Base-by-base conservation (phyloP, 2,329 filamentous ascomycete genomes). In the Talaromyces sp. region DNA sequence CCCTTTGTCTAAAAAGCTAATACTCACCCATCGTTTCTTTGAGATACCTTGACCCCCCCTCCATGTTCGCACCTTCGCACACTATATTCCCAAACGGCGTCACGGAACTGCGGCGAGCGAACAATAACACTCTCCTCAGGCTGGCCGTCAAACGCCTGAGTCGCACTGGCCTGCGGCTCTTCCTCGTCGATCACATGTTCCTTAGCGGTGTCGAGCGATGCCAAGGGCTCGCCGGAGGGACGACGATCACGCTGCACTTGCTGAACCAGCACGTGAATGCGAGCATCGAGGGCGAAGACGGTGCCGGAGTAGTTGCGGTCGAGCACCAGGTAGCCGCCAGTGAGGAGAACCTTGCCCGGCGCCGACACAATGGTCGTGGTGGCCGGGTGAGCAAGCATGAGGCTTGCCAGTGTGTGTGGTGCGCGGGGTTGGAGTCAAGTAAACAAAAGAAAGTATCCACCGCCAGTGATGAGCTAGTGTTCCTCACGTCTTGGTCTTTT, bases 301-400 rank as follows among this genome's bases (percentile, higher is more conserved):
- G 86, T 79, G 38, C 88, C 93, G 3, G 89, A 94, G 76, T 97
- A 92, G 63, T 84, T 81, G 63, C 90, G 86, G 78, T 97, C 93
- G 52, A 99, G 87, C 24, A 97, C 93, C 52, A 97, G 86, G 76
- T 97, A 99, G 63, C 94, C 94, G 64, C 94, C 94, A 3, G 93
- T 91, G 58, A 97, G 84, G 65, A 99, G 85, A 62, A 99, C 94
- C 80, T 99, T 99, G 67, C 94, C 94, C 19, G 94, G 94, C 24
- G 94, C 93, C 64, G 94, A 97, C 65, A 96, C 85, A 70, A 87
- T 88, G 55, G 78, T 75, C 58, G 67, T 64, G 27, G 64, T 31
- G 58, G 55, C 26, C 24, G 48, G 48, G n/a, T 51, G 57, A 46
- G 51, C 54, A 54, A 57, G 38, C 61, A 62, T 62, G 48, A 38